Evolutionary conservation across 768 basidiomycete species (phyloP).

Genomic region (Leccinum subtestaceum): DNA sequence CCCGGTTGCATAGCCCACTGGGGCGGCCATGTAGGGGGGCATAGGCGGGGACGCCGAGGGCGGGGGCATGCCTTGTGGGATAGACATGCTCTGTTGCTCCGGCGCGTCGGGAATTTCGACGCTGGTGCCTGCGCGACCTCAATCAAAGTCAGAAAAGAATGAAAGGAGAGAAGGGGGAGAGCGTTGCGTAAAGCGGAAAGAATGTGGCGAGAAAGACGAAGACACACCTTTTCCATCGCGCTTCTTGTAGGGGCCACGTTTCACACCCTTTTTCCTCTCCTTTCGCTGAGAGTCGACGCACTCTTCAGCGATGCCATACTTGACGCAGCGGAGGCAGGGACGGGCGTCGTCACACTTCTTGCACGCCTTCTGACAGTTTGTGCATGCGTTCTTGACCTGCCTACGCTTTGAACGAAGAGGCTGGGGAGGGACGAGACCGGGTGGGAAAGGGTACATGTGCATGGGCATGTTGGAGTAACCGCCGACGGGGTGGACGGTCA

Average conservation of each 20-base stretch:
- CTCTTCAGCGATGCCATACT: constrained; percentile 83
- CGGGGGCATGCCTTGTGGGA: constrained; percentile 42
- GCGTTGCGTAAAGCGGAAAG: constrained; percentile 18
- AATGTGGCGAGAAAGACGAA: constrained; percentile 30
- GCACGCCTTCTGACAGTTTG: constrained; percentile 87
- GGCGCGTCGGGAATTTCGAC: constrained; percentile 45
- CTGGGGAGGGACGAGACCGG: constrained; percentile 43
- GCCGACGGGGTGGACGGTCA: constrained; percentile 49
- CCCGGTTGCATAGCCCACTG: constrained; percentile 50
- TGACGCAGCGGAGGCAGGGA: constrained; percentile 90
- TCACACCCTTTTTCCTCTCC: constrained; percentile 86
- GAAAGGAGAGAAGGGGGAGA: background rate
- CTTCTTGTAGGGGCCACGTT: constrained; percentile 92
- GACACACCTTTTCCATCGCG: constrained; percentile 84
- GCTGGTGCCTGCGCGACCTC: constrained; percentile 58
- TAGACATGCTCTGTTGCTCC: constrained; percentile 41
- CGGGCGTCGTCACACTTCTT: constrained; percentile 91
- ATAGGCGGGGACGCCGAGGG: constrained; percentile 47
- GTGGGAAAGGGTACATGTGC: constrained; percentile 70
- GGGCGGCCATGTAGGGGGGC: constrained; percentile 48
- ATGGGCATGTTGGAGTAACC: constrained; percentile 53
- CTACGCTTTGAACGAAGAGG: constrained; percentile 71
- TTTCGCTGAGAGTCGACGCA: constrained; percentile 91
- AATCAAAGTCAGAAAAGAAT: constrained; percentile 43
- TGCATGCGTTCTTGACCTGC: constrained; percentile 91